Evolutionary conservation across 371 early-diverging fungal species (phyloP).

Genomic region (Nematocida sp.): DNA sequence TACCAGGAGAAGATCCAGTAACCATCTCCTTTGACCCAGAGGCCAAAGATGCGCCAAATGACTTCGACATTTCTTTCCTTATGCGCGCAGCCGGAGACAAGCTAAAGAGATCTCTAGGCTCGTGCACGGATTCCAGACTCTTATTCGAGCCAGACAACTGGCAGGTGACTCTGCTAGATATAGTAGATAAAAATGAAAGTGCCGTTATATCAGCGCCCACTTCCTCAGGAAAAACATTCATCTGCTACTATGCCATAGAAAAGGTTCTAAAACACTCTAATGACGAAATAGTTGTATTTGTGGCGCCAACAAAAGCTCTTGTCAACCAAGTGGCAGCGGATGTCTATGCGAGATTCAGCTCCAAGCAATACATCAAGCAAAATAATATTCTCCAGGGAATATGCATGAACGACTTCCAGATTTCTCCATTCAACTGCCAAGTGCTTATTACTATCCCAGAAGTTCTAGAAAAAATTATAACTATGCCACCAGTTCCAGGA

Average conservation of each 20-base stretch:
- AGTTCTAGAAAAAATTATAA: conserved; percentile 64
- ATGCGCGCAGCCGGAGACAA: conserved; percentile 65
- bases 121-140: conserved; percentile 67
- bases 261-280: conserved; percentile 67
- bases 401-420: conserved; percentile 63
- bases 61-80: conserved; percentile 67
- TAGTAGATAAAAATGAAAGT: conserved; percentile 66
- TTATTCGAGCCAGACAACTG: conserved; percentile 69
- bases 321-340: conserved; percentile 71
- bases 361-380: conserved; percentile 62
- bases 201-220: conserved; percentile 70
- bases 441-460: conserved; percentile 69
- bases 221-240: conserved; percentile 70
- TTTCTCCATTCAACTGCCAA: conserved; percentile 66
- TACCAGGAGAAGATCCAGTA: conserved; percentile 10
- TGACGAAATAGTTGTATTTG: conserved; percentile 68
- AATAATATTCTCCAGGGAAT: conserved; percentile 64
- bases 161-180: conserved; percentile 69
- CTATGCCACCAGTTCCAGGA: conserved; percentile 36
- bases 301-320: conserved; percentile 70
- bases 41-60: conserved; percentile 53
- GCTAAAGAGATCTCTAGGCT: conserved; percentile 64
- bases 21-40: conserved; percentile 28
- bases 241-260: conserved; percentile 71
- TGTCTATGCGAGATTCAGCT: conserved; percentile 69